These are phyloP conservation scores for Nymphaea thermarum DNA, from an alignment of 164 flowering plant species.

Conservation along the genomic window DNA sequence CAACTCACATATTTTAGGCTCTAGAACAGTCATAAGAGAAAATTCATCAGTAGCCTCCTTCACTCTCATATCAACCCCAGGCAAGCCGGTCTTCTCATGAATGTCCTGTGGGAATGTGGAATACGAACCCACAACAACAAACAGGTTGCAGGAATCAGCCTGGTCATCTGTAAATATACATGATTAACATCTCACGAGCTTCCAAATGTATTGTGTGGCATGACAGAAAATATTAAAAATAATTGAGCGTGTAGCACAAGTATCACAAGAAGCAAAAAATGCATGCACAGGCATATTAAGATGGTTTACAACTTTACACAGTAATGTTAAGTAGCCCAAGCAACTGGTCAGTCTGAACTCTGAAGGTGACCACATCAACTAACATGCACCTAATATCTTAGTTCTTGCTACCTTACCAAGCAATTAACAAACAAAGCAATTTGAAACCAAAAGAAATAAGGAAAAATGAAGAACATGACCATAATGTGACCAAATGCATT, in stretches of 20 bases:
- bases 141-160: background rate
- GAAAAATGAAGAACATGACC: no score
- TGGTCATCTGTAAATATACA: background rate
- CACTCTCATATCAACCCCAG: background rate
- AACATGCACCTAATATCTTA: no score
- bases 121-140: background rate
- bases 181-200: background rate
- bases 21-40: background rate
- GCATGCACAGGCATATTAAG: background rate
- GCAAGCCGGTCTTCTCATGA: background rate
- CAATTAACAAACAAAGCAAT: no score
- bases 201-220: background rate
- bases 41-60: background rate
- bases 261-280: background rate
- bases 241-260: background rate
- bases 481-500: no score
- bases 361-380: no score
- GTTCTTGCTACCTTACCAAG: no score
- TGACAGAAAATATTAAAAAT: no score
- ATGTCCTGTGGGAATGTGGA: background rate
- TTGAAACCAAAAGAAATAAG: no score
- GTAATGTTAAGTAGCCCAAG: background rate
- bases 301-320: background rate
- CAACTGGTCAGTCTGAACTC: no score
- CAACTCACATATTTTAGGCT: background rate